Conservation (phyloP, 1,139 yeast species). For the Protomyces macrosporus region DNA sequence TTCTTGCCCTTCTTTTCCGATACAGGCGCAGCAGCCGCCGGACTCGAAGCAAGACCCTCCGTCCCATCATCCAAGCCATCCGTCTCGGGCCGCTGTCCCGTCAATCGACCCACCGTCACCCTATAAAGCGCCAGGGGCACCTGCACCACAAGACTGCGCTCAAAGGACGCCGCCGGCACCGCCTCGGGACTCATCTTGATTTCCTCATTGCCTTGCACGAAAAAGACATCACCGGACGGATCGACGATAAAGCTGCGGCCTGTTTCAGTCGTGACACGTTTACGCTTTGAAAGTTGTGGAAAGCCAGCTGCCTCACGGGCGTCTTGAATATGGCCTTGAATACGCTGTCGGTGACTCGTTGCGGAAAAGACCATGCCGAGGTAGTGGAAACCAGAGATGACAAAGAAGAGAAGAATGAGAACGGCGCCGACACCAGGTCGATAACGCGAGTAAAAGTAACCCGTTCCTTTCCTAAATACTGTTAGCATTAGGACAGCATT, state of each 20-base stretch:
- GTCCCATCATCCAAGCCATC: conserved; percentile 6
- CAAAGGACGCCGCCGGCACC: conserved; percentile 46
- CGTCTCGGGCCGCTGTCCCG: conserved; percentile 8
- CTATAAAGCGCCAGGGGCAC: conserved; percentile 40
- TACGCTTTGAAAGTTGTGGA: conserved; percentile 37
- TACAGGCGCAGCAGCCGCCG: not conserved
- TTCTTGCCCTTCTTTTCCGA: not conserved
- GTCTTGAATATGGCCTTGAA: conserved; percentile 49
- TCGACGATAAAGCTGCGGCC: conserved; percentile 63
- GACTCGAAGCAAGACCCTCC: not conserved
- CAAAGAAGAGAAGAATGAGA: conserved; percentile 46
- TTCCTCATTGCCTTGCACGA: conserved; percentile 48
- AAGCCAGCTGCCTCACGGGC: conserved; percentile 43
- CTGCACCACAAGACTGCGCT: conserved; percentile 53
- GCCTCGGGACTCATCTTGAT: conserved; percentile 40
- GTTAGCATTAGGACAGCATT: not conserved
- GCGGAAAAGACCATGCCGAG: conserved; percentile 52
- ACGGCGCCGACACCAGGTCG: conserved; percentile 55
- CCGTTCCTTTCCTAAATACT: conserved; percentile 27
- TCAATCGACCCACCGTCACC: conserved; percentile 28
- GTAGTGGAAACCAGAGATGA: conserved; percentile 58
- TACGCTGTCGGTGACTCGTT: conserved; percentile 56
- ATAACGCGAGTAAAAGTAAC: conserved; percentile 35
- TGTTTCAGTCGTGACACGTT: conserved; percentile 40
- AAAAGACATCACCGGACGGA: conserved; percentile 62